Base-by-base conservation (phyloP, 805 yeast species). In the Kuraishia floccosa region DNA sequence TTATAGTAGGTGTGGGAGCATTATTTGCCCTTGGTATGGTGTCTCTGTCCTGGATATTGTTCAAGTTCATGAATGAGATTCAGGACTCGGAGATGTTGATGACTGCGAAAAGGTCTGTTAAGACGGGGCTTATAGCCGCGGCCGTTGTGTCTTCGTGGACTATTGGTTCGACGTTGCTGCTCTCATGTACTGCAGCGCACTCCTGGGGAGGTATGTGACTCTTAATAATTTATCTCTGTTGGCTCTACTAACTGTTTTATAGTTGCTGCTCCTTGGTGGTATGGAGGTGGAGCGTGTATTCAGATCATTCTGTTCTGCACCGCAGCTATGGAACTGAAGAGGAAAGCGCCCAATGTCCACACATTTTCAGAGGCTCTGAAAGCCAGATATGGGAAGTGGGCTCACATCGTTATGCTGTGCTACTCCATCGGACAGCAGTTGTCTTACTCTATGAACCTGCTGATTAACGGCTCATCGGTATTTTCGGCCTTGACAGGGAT, bases 101-200 rank as follows among this genome's bases (percentile, higher is more conserved):
- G 3, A 86, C 96, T 4, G 95, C 96, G 22, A 95, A 95, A 40
- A 70, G 95, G 49, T 65, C 84, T 3, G 93, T 87, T 25, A 81
- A 79, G 43, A 76, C 89, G 0, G 91, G 91, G 30, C 62, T 87
- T 41, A 78, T 85, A 38, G 76, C 89, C 4, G 76, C 94, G 6
- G 94, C 95, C 6, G 96, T 87, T 19, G 95, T 86, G 6, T 76
- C 89, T 9, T 76, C 89, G 6, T 87, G 97, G 97, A 85, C 96
- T n/a, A n/a, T n/a, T n/a, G n/a, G n/a, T n/a, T n/a, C 7, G 78
- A 86, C 86, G 82, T 82, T n/a, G 28, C 28, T 9, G n/a, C n/a
- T n/a, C n/a, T n/a, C n/a, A n/a, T n/a, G n/a, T n/a, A n/a, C n/a
- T n/a, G n/a, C n/a, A n/a, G n/a, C n/a, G n/a, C n/a, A n/a, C n/a